A percentile compares a stretch with the other conserved stretches of the same genome.
These are phyloP conservation scores for Cajanus cajan DNA, from an alignment of 306 rosid genomes.

Conservation along the genomic window DNA sequence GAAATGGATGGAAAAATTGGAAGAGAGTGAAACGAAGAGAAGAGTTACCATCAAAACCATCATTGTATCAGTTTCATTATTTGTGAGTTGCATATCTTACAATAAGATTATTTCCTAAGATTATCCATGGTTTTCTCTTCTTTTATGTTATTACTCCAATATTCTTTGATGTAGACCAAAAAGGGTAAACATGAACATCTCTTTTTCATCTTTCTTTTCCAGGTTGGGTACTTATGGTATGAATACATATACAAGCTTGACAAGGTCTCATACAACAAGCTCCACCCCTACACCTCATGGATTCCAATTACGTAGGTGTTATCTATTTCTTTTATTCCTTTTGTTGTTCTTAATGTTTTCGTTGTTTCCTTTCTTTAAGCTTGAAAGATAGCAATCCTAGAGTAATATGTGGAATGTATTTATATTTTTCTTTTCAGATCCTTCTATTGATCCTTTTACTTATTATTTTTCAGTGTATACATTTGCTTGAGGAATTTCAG, in stretches of 20 bases:
- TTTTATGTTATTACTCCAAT: conserved; percentile 20
- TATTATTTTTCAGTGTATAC: conserved; percentile 70
- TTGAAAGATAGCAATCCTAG: conserved; percentile 1
- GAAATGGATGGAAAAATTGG: conserved; percentile 97
- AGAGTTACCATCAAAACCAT: conserved; percentile 75
- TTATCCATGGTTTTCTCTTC: conserved; percentile 4
- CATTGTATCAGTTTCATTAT: conserved; percentile 60
- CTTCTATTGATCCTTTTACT: conserved; percentile 11
- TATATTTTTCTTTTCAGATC: conserved; percentile 8
- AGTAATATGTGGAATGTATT: not conserved
- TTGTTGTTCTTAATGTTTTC: conserved; percentile 3
- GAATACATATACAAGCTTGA: conserved; percentile 95
- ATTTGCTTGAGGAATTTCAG: conserved; percentile 91
- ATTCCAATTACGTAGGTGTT: conserved; percentile 90
- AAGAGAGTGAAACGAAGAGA: conserved; percentile 84
- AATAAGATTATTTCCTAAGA: conserved; percentile 17
- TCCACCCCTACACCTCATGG: conserved; percentile 99
- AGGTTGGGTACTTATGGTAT: conserved; percentile 97
- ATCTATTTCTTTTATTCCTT: conserved; percentile 13
- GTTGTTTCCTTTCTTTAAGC: not conserved
- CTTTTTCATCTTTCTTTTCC: conserved; percentile 30
- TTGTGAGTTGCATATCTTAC: conserved; percentile 62
- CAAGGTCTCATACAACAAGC: conserved; percentile 90
- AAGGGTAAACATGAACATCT: conserved; percentile 6
- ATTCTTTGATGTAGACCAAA: conserved; percentile 8